Evolutionary conservation across 2,329 filamentous ascomycete species (phyloP).

Genomic region (Paecilomyces sp.): DNA sequence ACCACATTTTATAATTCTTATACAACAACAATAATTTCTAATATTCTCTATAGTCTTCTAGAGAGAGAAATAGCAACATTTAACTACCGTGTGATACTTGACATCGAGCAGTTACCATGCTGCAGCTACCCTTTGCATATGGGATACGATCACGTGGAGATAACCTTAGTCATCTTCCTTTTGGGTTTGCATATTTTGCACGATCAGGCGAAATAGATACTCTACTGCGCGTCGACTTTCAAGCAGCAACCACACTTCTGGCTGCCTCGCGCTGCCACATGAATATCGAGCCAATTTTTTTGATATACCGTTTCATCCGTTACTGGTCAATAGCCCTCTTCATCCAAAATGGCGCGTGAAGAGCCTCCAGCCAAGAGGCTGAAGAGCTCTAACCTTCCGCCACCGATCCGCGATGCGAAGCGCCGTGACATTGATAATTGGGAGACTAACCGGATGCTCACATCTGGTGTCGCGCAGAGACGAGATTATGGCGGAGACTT

Average conservation of each 20-base stretch:
- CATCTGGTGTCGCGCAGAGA: constrained; percentile 88
- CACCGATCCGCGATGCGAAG: constrained; percentile 44
- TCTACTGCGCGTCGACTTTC: background rate
- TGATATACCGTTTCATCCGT: background rate
- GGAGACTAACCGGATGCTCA: constrained; percentile 98
- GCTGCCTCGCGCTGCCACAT: background rate
- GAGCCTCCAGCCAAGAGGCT: constrained; percentile 33
- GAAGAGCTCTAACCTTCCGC: constrained; percentile 29
- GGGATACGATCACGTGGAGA: constrained; percentile 14
- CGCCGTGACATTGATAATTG: constrained; percentile 95
- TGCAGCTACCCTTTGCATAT: background rate
- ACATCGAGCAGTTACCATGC: background rate
- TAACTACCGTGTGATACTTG: background rate
- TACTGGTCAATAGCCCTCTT: background rate
- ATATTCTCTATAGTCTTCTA: no score
- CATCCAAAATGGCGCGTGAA: constrained; percentile 23
- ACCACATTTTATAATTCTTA: no score
- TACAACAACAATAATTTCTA: no score
- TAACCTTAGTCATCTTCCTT: background rate
- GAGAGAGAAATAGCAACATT: no score
- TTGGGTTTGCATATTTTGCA: constrained; percentile 23
- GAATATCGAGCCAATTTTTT: background rate
- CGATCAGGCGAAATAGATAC: background rate
- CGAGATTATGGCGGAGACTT: constrained; percentile 76
- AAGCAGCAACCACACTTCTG: background rate